These are phyloP conservation scores for Epichloe sibirici DNA, from an alignment of 2,329 filamentous ascomycete species.

Conservation along the genomic window DNA sequence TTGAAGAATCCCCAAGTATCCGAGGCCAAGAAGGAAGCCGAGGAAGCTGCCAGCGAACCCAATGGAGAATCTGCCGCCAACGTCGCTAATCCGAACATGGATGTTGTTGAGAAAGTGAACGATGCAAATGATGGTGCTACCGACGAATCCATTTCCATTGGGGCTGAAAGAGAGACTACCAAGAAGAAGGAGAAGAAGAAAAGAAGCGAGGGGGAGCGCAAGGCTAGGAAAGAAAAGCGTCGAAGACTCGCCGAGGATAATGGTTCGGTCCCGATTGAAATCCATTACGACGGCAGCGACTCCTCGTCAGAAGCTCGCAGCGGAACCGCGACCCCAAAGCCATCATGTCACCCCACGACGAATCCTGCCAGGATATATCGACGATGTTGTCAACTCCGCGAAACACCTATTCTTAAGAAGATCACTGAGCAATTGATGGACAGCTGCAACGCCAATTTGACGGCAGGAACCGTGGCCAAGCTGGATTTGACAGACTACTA, in stretches of 20 bases:
- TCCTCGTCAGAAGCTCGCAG: slow-evolving; percentile 29
- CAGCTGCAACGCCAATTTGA: slow-evolving; percentile 49
- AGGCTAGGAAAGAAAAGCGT: slow-evolving; percentile 83
- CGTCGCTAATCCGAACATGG: neutral
- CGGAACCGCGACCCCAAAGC: slow-evolving; percentile 13
- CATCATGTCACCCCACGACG: slow-evolving; percentile 53
- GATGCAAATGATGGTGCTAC: slow-evolving; percentile 16
- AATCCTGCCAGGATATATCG: slow-evolving; percentile 89
- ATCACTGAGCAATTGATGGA: slow-evolving; percentile 79
- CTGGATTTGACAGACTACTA: slow-evolving; percentile 77
- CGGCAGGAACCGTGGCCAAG: slow-evolving; percentile 66
- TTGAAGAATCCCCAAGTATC: slow-evolving; percentile 53
- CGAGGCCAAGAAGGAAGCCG: slow-evolving; percentile 35
- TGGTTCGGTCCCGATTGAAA: slow-evolving; percentile 73
- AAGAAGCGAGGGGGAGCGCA: slow-evolving; percentile 81
- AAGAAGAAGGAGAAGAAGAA: slow-evolving; percentile 96
- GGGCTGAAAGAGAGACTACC: slow-evolving; percentile 30
- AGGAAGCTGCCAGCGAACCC: slow-evolving; percentile 10
- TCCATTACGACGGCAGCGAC: slow-evolving; percentile 59
- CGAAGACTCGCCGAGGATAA: slow-evolving; percentile 77
- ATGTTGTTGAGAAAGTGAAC: slow-evolving; percentile 9
- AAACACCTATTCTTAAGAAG: slow-evolving; percentile 83
- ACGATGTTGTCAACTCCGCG: slow-evolving; percentile 84
- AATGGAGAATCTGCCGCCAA: neutral
- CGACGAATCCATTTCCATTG: slow-evolving; percentile 4